Evolutionary conservation across 2,329 filamentous ascomycete genomes (phyloP), one percentile per base, ranked within the genome.

Genomic region (Diaporthe ampelina): DNA sequence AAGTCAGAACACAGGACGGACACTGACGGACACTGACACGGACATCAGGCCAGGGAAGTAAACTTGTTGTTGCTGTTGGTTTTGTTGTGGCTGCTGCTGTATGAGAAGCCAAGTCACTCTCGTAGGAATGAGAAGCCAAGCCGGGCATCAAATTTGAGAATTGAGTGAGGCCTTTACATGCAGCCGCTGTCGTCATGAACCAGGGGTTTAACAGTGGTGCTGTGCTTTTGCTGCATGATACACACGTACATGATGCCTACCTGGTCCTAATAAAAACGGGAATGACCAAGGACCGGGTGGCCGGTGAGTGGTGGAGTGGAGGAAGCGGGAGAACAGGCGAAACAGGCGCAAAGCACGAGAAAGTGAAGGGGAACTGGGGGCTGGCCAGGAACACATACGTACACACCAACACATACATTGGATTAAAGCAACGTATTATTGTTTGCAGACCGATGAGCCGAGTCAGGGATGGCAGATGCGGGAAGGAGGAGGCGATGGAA

Each of bases 151-250:
- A 54, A n/a, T 40, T 54, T 54, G 48, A 68, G 21, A 37, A 13
- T 68, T 68, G 63, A 68, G 37, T 40, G 10, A 13, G 45, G n/a
- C 48, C 24, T n/a, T 9, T 68, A 32, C 35, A 19, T 21, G 32
- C 48, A 68, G 48, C 63, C 63, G 48, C 63, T 68, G 48, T 68
- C 48, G 63, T 68, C 63, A 68, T 40, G 9, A 54, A 40, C 63
- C 37, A 54, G 63, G 61, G 32, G 37, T 3, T 0, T 26, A 21
- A 26, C 37, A 21, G 32, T 21, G 32, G 32, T 54, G 63, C n/a
- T 54, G 32, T 54, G 48, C 48, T 50, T 40, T 68, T 35, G 48
- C n/a, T 68, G 48, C 32, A 68, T 26, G 48, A 68, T 68, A 54
- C 45, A 68, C 48, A 68, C 63, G 32, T 21, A 54, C 48, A 54